phyloP scores from a whole-genome alignment of 2,329 filamentous ascomycete genomes.

The Aureobasidium pullulans region DNA sequence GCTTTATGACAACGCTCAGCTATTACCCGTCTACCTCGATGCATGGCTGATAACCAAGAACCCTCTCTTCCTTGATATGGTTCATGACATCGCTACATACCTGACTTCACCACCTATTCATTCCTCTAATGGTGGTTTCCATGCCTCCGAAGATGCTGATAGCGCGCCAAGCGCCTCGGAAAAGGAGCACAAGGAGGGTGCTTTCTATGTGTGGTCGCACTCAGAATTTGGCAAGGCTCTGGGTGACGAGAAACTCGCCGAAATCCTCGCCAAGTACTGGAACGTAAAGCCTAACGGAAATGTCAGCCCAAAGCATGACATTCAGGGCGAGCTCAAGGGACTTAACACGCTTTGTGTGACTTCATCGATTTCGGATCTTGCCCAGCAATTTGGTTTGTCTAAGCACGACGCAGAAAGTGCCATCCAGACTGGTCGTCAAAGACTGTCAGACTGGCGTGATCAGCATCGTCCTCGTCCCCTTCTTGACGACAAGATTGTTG shows the following conservation, averaged over 20 bases:
- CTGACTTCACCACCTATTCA: slow-evolving; percentile 65
- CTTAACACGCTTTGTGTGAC: slow-evolving; percentile 79
- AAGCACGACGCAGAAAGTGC: slow-evolving; percentile 61
- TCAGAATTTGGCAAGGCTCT: slow-evolving; percentile 71
- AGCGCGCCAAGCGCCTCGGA: slow-evolving; percentile 69
- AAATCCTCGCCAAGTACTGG: slow-evolving; percentile 76
- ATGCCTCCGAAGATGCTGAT: slow-evolving; percentile 84
- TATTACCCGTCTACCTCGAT: slow-evolving; percentile 77
- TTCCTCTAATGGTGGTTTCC: slow-evolving; percentile 65
- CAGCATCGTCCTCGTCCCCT: slow-evolving; percentile 67
- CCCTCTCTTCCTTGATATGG: slow-evolving; percentile 66
- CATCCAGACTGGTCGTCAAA: slow-evolving; percentile 58
- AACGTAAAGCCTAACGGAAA: slow-evolving; percentile 80
- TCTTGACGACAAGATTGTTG: slow-evolving; percentile 81
- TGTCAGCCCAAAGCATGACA: slow-evolving; percentile 71
- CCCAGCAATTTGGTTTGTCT: slow-evolving; percentile 65
- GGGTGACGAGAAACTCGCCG: slow-evolving; percentile 60
- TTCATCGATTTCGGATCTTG: slow-evolving; percentile 60
- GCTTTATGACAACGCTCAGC: slow-evolving; percentile 81
- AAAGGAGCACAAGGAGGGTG: slow-evolving; percentile 77
- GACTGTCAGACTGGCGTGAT: slow-evolving; percentile 64
- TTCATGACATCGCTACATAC: slow-evolving; percentile 81
- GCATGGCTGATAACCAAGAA: slow-evolving; percentile 66
- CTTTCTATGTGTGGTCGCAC: slow-evolving; percentile 89
- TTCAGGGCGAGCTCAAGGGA: slow-evolving; percentile 88